Evolutionary conservation across 192 early-diverging fungal species (phyloP), one percentile per base, ranked within the genome.

Genomic region (Helicostylum pulchrum): DNA sequence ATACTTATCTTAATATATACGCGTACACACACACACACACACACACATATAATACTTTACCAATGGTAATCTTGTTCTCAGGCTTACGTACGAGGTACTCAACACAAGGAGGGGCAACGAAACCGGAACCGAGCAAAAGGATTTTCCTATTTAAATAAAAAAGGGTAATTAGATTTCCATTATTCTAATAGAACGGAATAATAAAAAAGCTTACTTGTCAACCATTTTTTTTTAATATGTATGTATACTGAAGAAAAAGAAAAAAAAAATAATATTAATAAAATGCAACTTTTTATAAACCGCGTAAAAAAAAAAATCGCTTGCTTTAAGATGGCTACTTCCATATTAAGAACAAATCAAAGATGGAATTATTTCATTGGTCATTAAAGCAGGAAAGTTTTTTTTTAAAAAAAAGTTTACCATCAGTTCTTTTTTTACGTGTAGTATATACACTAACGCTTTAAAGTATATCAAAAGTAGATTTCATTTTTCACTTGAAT

Each of bases 121-220:
- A 99, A 60, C 97, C 97, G 39, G 93, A 90, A 52, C 97, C 97
- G 61, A 99, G 88, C 26, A 99, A 88, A 65, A 99, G 86, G 75
- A 99, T 94, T 60, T 89, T 92, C 46, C 46, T 48, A 48, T 48
- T 48, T n/a, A n/a, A n/a, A n/a, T n/a, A n/a, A 12, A 12, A 48
- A 19, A 17, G 26, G 2, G 0, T 2, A 26, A 26, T 26, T 2
- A 26, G 26, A 26, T 26, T 26, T 26, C 26, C 26, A 53, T 14
- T 30, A 14, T 34, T 4, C 6, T 26, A 0, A 9, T 32, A 23
- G 17, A n/a, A 5, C 36, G 0, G 12, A 2, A 36, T 34, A 30
- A 14, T n/a, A 10, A 32, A 4, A 2, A 23, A 14, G 17, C 45
- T 61, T 49, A 61, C 60, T 61, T 61, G 8, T 46, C 60, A 61